phyloP scores from a whole-genome alignment of 257 asterid species.

The Leonotis leonurus region DNA sequence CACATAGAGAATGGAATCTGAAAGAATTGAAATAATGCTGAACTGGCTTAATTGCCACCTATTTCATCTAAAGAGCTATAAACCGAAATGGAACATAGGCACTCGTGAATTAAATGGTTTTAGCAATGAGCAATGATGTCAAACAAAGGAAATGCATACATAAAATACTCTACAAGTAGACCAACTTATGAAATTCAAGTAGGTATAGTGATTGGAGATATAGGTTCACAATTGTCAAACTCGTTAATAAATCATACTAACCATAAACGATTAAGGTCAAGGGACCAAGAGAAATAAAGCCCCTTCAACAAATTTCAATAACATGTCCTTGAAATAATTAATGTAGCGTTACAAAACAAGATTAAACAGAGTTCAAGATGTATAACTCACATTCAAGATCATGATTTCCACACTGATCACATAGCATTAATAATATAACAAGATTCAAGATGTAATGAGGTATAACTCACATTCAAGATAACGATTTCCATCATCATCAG shows the following conservation, averaged over 20 bases:
- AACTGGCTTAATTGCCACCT: not conserved
- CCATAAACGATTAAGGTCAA: not conserved
- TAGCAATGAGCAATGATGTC: not conserved
- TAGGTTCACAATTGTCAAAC: not conserved
- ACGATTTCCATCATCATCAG: slow-evolving; percentile 26
- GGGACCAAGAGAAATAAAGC: not conserved
- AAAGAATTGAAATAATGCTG: not conserved
- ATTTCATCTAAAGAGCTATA: not conserved
- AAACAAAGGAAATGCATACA: not conserved
- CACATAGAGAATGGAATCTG: not conserved
- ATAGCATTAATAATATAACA: no score
- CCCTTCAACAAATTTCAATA: not conserved
- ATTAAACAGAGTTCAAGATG: not conserved
- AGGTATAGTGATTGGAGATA: slow-evolving; percentile 3
- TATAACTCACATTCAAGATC: slow-evolving; percentile 38
- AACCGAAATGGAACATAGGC: not conserved
- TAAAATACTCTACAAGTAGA: not conserved
- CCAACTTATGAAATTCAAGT: not conserved
- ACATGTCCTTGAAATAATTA: not conserved
- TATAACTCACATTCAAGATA: slow-evolving; percentile 36
- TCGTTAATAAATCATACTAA: not conserved
- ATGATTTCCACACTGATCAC: slow-evolving; percentile 25
- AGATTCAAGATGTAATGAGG: not conserved
- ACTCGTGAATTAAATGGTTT: not conserved
- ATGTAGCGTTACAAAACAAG: not conserved